Conservation (phyloP, 306 rosid genomes). For the Prunus persica region Prunus_persica_NCBIv2 NC_034011.1:3386001-3386500, state of each 20-base stretch:
- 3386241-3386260: conserved; percentile 64
- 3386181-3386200: conserved; percentile 41
- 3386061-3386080: conserved; percentile 63
- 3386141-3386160: conserved; percentile 48
- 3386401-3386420: conserved; percentile 76
- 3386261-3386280: conserved; percentile 72
- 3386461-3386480: neutral
- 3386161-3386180: conserved; percentile 32
- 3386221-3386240: conserved; percentile 72
- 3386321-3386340: conserved; percentile 64
- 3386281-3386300: conserved; percentile 75
- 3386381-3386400: conserved; percentile 56
- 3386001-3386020: conserved; percentile 72
- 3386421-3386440: conserved; percentile 22
- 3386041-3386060: conserved; percentile 61
- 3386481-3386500: conserved; percentile 48
- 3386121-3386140: conserved; percentile 61
- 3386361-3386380: conserved; percentile 62
- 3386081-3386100: conserved; percentile 35
- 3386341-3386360: conserved; percentile 39
- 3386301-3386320: conserved; percentile 82
- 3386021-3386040: conserved; percentile 66
- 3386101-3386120: conserved; percentile 37
- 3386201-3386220: conserved; percentile 58
- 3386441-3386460: neutral